Percentiles rank a stretch among this genome's conserved stretches.
Evolutionary conservation across 1,284 basidiomycete species (phyloP).

Genomic region (Pterulicium gracile): DNA sequence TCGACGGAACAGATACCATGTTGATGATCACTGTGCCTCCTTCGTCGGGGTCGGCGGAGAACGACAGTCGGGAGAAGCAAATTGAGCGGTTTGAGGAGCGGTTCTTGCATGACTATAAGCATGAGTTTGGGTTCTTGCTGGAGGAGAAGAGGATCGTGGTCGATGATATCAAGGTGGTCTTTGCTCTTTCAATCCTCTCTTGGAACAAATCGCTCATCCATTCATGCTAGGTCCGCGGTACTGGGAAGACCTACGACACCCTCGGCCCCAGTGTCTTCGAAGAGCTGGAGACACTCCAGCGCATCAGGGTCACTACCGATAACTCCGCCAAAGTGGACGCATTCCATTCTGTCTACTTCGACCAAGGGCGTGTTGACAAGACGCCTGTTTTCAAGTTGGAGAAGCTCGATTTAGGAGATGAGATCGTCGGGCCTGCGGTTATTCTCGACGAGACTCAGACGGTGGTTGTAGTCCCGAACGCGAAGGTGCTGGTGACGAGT

Average conservation of each 20-base stretch:
- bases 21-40: constrained; percentile 56
- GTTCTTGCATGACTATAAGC: constrained; percentile 70
- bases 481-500: constrained; percentile 53
- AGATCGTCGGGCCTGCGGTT: constrained; percentile 75
- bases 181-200: neutral
- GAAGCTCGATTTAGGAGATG: constrained; percentile 56
- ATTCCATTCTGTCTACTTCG: constrained; percentile 69
- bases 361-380: constrained; percentile 57
- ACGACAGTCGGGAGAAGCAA: constrained; percentile 36
- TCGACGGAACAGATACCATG: constrained; percentile 86
- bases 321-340: constrained; percentile 35
- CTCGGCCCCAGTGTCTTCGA: constrained; percentile 67
- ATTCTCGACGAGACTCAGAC: constrained; percentile 92
- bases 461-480: constrained; percentile 69
- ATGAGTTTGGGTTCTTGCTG: constrained; percentile 88
- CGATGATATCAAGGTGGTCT: constrained; percentile 86
- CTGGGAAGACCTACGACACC: constrained; percentile 83
- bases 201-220: constrained; percentile 4
- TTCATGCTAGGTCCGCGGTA: constrained; percentile 43
- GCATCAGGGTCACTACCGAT: constrained; percentile 46
- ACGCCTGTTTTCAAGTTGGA: constrained; percentile 76
- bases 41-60: constrained; percentile 23
- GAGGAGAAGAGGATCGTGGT: constrained; percentile 74
- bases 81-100: constrained; percentile 67
- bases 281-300: constrained; percentile 16